Evolutionary conservation across 1,284 basidiomycete species (phyloP).

Genomic region (Cutaneotrichosporon dermatis): DNA sequence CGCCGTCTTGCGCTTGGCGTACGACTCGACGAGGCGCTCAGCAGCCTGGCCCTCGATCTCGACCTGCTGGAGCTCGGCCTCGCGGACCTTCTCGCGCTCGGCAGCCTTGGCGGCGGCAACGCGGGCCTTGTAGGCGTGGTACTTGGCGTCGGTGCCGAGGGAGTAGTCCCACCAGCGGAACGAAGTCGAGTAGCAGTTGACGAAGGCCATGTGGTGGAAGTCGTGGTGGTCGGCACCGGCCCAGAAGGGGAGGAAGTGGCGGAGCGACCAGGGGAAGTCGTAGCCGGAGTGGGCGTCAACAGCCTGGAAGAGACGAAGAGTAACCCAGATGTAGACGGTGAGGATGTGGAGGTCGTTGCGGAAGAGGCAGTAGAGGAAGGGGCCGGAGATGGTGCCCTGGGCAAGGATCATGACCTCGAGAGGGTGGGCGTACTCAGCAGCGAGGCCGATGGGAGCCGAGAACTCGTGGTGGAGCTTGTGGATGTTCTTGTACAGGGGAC

Average conservation of each 20-base stretch:
- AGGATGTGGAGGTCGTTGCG: constrained; percentile 61
- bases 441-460: constrained; percentile 89
- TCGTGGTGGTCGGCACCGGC: constrained; percentile 98
- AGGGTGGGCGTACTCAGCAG: constrained; percentile 96
- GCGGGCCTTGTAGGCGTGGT: constrained; percentile 66
- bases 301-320: constrained; percentile 89
- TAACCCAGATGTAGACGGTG: constrained; percentile 91
- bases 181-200: constrained; percentile 74
- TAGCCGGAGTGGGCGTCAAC: constrained; percentile 97
- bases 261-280: constrained; percentile 96
- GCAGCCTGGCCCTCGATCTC: constrained; percentile 68
- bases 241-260: constrained; percentile 94
- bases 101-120: constrained; percentile 55
- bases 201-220: constrained; percentile 66
- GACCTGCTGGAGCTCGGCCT: constrained; percentile 54
- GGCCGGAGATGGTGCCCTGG: constrained; percentile 79
- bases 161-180: constrained; percentile 89
- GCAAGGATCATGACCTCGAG: constrained; percentile 86
- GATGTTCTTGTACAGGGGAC: constrained; percentile 90
- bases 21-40: constrained; percentile 57
- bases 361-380: constrained; percentile 70
- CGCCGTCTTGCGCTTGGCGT: constrained; percentile 16
- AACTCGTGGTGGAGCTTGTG: constrained; percentile 99
- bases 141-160: constrained; percentile 79
- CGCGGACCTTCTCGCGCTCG: constrained; percentile 48